Base-by-base conservation (phyloP, 768 basidiomycete species). In the Rhodotorula diobovata region DNA sequence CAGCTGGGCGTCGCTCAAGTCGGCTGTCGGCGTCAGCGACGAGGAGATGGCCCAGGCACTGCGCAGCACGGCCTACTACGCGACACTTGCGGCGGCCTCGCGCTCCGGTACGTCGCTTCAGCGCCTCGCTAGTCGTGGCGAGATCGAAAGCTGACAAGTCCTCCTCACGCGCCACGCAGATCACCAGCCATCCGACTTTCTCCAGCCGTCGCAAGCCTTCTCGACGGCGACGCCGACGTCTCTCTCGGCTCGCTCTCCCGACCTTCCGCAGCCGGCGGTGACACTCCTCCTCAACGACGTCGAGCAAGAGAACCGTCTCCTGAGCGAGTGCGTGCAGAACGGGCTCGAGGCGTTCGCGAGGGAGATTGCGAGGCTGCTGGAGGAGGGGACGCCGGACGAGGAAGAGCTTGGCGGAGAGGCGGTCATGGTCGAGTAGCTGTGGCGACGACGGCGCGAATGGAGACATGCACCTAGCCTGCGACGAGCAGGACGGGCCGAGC, bases 1-100 rank as follows among this genome's bases (percentile, higher is more conserved):
- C 58, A 94, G 92, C 79, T 97, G 93, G 93, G 81, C 86, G 61
- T 79, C 81, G 16, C 88, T 97, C 56, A 85, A 87, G 30, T 86
- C 87, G 77, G 93, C 92, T 0, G 82, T 85, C 9, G 87, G 88
- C 67, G 82, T 91, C 35, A 87, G 88, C 4, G 93, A 97, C 77
- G 83, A 86, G 57, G 88, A 90, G 76, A 82, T 93, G 65, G 88
- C 85, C 75, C 83, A 85, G 8, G 84, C 89, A n/a, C 86, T 90
- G 74, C 85, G 85, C 51, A 82, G 81, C 66, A 94, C 91, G 0
- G 90, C 91, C 25, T 81, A 93, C 41, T 93, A 89, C 80, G 79
- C 83, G 18, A 88, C 90, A 0, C 82, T 93, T 23, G 67, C 59
- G 7, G 63, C 66, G 25, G 77, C 78, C 14, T 64, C 64, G 35